A percentile compares a stretch with the other conserved stretches of the same genome.
Conservation (phyloP, 352 stramenopile genomes). For the Phytophthora pseudosyringae region DNA sequence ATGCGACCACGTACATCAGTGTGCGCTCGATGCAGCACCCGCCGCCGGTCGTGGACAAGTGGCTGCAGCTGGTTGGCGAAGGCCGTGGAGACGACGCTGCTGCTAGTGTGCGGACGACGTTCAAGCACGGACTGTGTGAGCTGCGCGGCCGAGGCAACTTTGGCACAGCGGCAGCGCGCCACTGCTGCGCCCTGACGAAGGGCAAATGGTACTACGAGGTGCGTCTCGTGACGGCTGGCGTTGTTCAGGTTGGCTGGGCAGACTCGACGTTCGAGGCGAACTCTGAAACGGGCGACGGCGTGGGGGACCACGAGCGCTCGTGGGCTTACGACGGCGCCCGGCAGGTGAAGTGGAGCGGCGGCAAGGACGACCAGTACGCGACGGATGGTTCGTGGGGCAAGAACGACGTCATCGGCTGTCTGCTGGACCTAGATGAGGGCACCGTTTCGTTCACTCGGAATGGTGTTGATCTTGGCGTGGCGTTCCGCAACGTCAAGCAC, state of each 20-base stretch:
- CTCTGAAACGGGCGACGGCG: conserved; percentile 85
- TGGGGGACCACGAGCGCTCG: conserved; percentile 90
- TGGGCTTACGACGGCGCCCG: conserved; percentile 92
- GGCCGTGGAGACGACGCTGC: conserved; percentile 19
- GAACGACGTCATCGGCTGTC: conserved; percentile 90
- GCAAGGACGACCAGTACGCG: conserved; percentile 70
- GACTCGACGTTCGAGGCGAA: conserved; percentile 80
- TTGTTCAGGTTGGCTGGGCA: conserved; percentile 94
- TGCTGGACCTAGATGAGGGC: conserved; percentile 78
- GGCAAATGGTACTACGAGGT: conserved; percentile 94
- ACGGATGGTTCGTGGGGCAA: conserved; percentile 58
- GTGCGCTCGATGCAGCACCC: conserved; percentile 32
- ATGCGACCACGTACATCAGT: conserved; percentile 41
- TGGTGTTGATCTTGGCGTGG: conserved; percentile 67
- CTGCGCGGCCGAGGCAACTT: conserved; percentile 80
- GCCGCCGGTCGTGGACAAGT: conserved; percentile 34
- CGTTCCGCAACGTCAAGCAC: conserved; percentile 58
- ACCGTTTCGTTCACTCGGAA: conserved; percentile 88
- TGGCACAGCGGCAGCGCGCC: conserved; percentile 65
- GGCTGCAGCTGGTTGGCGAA: conserved; percentile 53
- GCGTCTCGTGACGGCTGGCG: conserved; percentile 83
- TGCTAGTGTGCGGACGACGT: conserved; percentile 48
- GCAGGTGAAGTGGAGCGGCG: conserved; percentile 85
- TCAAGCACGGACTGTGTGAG: conserved; percentile 76
- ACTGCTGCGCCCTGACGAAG: conserved; percentile 46